A percentile compares a stretch with the other conserved stretches of the same genome.
Evolutionary conservation across 1,284 basidiomycete species (phyloP).

Genomic region (Pisolithus thermaeus): DNA sequence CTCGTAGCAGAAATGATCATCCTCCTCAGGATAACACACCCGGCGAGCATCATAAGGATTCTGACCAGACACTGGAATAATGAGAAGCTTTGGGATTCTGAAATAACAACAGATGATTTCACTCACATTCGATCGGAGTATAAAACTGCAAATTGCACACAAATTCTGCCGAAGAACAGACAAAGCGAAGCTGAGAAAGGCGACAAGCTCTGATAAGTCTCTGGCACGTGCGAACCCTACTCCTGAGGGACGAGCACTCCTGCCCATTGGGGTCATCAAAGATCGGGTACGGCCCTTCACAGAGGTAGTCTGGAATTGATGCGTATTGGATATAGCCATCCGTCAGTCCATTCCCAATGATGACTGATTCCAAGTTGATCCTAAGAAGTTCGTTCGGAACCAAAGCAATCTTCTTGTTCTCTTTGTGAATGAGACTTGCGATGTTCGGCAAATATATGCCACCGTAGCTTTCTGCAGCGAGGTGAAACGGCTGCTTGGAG

Average conservation of each 20-base stretch:
- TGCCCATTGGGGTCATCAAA: constrained; percentile 66
- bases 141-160: constrained; percentile 61
- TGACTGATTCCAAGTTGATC: constrained; percentile 74
- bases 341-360: constrained; percentile 81
- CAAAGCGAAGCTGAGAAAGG: constrained; percentile 46
- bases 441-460: constrained; percentile 81
- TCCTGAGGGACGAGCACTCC: constrained; percentile 56
- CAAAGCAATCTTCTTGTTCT: constrained; percentile 55
- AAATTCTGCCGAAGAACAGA: constrained; percentile 59
- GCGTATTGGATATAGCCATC: constrained; percentile 74
- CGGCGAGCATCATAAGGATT: constrained; percentile 84
- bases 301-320: constrained; percentile 76
- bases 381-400: constrained; percentile 36
- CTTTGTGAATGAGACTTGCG: constrained; percentile 67
- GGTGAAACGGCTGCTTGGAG: constrained; percentile 58
- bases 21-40: constrained; percentile 63
- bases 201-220: constrained; percentile 63
- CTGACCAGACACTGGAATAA: constrained; percentile 46
- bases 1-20: constrained; percentile 53
- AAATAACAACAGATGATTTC: no score
- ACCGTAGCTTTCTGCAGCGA: constrained; percentile 74
- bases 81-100: no score
- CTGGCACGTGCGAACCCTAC: constrained; percentile 69
- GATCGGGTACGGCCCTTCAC: constrained; percentile 70
- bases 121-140: constrained; percentile 55